Base-by-base conservation (phyloP, 306 rosid genomes). In the Pterocarpus santalinus region DNA sequence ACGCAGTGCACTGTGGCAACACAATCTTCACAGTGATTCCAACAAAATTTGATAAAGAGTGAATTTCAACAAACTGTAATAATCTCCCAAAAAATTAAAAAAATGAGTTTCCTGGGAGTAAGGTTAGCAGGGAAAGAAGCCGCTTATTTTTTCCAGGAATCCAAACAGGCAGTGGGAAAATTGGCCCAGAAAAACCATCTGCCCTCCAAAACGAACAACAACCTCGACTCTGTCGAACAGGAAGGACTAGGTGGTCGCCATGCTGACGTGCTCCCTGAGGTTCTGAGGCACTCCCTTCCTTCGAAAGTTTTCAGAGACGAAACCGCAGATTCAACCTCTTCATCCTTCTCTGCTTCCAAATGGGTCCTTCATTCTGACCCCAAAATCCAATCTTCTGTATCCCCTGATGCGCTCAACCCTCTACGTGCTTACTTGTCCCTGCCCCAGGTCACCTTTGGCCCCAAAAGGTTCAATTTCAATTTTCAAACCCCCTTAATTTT, bases 361-460 rank as follows among this genome's bases (percentile, higher is more conserved):
- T 95, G 99, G 98, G 87, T 80, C 69, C 86, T 93, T 69, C 90
- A 68, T 32, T 86, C 91, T 4, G 85, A 90, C 30, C 80, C 85
- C 43, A 83, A 77, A 65, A 15, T 39, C 15, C 82, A 35, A 28
- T 79, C 78, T 67, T 76, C 71, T 30, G 64, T 88, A 1, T 87
- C 92, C 43, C 52, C 90, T 0, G 92, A 95, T 10, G 89, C 88
- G 72, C 80, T 91, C n/a, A 91, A 93, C 76, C 99, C 97, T 74
- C 90, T 93, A 0, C 82, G 94, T 72, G 94, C 86, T 83, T 93
- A 85, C 70, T 7, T 95, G 44, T 85, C 95, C 49, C 73, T 95
- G 12, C 99, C 99, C 33, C 99, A 87, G 84, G 97, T 91, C 88
- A 87, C 97, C 7, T 89, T 95, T 73, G 98, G 97, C 85, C 92